Conservation (phyloP, 495 filamentous ascomycete species). For the Trichoderma gamsii region DNA sequence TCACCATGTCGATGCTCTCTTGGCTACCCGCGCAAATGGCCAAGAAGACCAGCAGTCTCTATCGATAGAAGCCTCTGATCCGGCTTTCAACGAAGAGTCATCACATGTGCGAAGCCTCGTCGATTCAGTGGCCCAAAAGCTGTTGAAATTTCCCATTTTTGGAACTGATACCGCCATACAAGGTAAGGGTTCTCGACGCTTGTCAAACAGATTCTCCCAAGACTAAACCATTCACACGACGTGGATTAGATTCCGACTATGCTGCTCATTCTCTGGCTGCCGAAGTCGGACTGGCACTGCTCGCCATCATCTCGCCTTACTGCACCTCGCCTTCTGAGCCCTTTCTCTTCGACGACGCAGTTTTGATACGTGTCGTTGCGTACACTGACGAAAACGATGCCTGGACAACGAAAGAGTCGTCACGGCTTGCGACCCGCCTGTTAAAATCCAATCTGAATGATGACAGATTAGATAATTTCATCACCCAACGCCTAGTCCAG, state of each 20-base stretch:
- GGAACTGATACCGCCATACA: neutral
- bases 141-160: neutral
- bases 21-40: neutral
- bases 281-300: neutral
- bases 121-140: neutral
- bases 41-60: neutral
- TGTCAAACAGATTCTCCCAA: too few species aligned
- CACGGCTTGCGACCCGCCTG: neutral
- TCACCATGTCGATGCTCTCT: neutral
- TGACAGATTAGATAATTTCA: conserved; percentile 23
- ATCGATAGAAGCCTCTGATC: neutral
- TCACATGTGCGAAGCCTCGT: neutral
- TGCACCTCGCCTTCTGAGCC: neutral
- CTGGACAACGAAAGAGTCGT: conserved; percentile 4
- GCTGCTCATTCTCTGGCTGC: neutral
- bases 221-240: neutral
- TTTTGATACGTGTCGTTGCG: neutral
- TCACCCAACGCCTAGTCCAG: conserved; percentile 51
- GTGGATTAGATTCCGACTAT: neutral
- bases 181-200: neutral
- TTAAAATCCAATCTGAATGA: conserved; percentile 12
- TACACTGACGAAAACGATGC: conserved; percentile 1
- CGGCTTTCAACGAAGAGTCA: neutral
- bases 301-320: neutral
- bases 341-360: neutral